Evolutionary conservation across 2,329 filamentous ascomycete species (phyloP), one percentile per base, ranked within the genome.

Genomic region (Alternaria sp.): DNA sequence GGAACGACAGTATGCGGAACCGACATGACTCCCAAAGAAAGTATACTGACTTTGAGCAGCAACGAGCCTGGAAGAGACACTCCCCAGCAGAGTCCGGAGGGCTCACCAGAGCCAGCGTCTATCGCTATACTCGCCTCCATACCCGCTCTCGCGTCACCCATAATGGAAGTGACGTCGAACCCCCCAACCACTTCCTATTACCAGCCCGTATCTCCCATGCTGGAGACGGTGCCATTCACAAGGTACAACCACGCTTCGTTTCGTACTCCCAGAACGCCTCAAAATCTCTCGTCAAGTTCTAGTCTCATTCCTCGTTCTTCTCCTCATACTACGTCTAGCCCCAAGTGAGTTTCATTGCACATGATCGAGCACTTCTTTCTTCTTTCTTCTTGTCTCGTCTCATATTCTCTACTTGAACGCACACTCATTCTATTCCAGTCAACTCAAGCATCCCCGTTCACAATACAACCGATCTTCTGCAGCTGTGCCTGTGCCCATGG

Each of bases 1-100:
- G 54, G 80, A 81, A 55, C 73, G 81, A 71, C 81, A 83, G 81
- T 82, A 73, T 70, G 80, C 69, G 48, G n/a, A 25, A 22, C 32
- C 3, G 12, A 52, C 16, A n/a, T 4, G n/a, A 5, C 12, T 25
- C 30, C 22, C 27, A 16, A 12, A 40, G 6, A 27, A 16, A 34
- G 46, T 52, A 54, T 62, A 53, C 66, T 78, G 25, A 78, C 36
- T 18, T 4, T 11, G 27, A 2, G 20, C 44, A 79, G 76, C 56
- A 75, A 73, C 27, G 75, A 77, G 22, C 56, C 64, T 34, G 69
- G 67, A 18, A 68, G 68, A 54, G 66, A 67, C 10, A 72, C 74
- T 6, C 70, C 67, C 2, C 67, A 71, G 22, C 53, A 62, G 25
- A 76, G 70, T 57, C 71, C 68, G 30, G 72, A 69, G 53, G 67